Evolutionary conservation across 345 rosid genomes (phyloP), one percentile per base, ranked within the genome.

Genomic region (Citrus maxima): DNA sequence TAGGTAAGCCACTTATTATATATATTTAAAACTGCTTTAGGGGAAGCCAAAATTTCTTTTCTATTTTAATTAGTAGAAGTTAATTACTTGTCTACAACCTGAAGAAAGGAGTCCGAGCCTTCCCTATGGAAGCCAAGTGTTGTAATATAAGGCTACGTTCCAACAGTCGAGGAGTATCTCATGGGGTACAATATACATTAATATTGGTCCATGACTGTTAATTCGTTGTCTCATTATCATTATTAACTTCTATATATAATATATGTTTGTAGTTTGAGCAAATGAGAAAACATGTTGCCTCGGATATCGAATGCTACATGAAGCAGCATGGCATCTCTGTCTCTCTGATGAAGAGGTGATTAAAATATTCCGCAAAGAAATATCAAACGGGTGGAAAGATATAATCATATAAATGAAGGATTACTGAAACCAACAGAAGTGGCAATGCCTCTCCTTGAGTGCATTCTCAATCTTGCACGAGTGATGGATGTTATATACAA

Each of bases 51-150:
- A 40, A 40, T 40, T 40, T 40, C 3, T 40, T 40, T 35, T 38
- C 9, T 40, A 10, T 40, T 9, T 40, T 40, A 40, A 49, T 49
- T 49, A 16, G 16, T 49, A 12, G 21, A 63, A 59, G 10, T 59
- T 59, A 59, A 6, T 59, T 59, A 59, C 10, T 9, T 59, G 27
- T 59, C 9, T 34, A 7, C 40, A 7, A 68, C 34, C 6, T 24
- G 55, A 68, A 68, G 72, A 38, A 16, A 40, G 18, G 24, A 42
- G 55, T 68, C 6, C 5, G 10, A 25, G 55, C 72, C 13, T 87
- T 81, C 61, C 63, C 72, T 10, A 32, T 56, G 49, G 86, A 87
- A 82, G 81, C 80, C 21, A 81, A 73, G 72, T 83, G 90, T 84
- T 72, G 65, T 63, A 76, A 56, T 38, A 65, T n/a, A 65, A 12